A percentile compares a stretch with the other conserved stretches of the same genome.
These are phyloP conservation scores for Protomyces inundatus DNA, from an alignment of 1,139 yeast species.

Conservation along the genomic window DNA sequence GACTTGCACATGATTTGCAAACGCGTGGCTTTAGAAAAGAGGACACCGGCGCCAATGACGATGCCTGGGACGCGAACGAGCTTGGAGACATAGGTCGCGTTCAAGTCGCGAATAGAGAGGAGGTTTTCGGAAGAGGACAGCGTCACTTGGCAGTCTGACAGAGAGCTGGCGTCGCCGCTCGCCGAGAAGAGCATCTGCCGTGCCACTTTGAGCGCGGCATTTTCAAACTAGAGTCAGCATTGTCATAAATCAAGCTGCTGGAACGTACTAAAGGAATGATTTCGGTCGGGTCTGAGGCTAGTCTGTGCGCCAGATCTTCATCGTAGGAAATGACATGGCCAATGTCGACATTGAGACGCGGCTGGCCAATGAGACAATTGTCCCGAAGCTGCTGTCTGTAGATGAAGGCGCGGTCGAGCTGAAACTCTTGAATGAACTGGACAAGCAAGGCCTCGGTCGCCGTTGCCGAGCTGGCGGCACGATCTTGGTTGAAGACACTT, in stretches of 20 bases:
- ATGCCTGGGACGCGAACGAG: slow-evolving; percentile 91
- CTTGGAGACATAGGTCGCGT: slow-evolving; percentile 81
- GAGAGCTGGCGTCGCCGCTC: slow-evolving; percentile 46
- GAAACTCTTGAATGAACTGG: slow-evolving; percentile 76
- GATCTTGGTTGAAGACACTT: slow-evolving; percentile 21
- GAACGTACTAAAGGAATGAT: slow-evolving; percentile 58
- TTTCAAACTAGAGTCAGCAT: slow-evolving; percentile 51
- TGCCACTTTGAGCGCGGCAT: slow-evolving; percentile 86
- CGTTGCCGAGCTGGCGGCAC: slow-evolving; percentile 12
- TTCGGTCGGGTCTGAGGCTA: slow-evolving; percentile 82
- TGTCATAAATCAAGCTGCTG: neutral
- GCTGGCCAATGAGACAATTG: slow-evolving; percentile 71
- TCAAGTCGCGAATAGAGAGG: slow-evolving; percentile 72
- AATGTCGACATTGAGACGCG: slow-evolving; percentile 66
- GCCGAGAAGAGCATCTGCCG: slow-evolving; percentile 65
- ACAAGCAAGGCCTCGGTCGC: slow-evolving; percentile 45
- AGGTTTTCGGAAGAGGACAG: slow-evolving; percentile 68
- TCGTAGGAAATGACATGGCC: slow-evolving; percentile 84
- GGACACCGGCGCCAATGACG: slow-evolving; percentile 82
- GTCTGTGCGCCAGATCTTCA: slow-evolving; percentile 78
- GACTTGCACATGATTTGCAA: slow-evolving; percentile 81
- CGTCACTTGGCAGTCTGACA: slow-evolving; percentile 81
- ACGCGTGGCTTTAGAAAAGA: slow-evolving; percentile 79
- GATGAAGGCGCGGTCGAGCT: slow-evolving; percentile 73
- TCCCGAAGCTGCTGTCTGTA: slow-evolving; percentile 85